phyloP scores from a whole-genome alignment of 345 rosid genomes.

The Salix exigua region DNA sequence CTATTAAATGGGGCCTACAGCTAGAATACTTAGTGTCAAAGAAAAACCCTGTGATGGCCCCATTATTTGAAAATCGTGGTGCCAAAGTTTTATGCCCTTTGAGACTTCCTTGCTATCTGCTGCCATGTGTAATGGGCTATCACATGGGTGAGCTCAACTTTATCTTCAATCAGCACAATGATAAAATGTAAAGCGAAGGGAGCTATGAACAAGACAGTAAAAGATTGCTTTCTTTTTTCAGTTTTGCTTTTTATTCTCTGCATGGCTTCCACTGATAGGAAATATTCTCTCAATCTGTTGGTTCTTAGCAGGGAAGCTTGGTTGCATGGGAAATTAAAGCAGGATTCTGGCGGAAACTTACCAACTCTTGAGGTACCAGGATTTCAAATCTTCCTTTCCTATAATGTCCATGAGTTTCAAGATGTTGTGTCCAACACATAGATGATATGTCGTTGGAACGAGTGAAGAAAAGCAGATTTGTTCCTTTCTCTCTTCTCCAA shows the following conservation, averaged over 20 bases:
- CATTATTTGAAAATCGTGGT: conserved; percentile 43
- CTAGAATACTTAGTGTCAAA: conserved; percentile 41
- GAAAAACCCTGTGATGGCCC: conserved; percentile 38
- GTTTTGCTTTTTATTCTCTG: conserved; percentile 35
- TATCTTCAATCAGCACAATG: conserved; percentile 19
- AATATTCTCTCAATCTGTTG: conserved; percentile 43
- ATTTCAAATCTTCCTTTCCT: conserved; percentile 13
- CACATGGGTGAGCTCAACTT: conserved; percentile 44
- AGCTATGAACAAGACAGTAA: conserved; percentile 37
- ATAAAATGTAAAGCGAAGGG: conserved; percentile 27
- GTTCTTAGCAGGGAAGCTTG: conserved; percentile 80
- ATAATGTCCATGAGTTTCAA: conserved; percentile 10
- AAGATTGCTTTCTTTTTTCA: conserved; percentile 36
- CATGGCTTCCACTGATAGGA: conserved; percentile 51
- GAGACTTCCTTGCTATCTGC: conserved; percentile 29
- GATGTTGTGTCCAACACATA: neutral
- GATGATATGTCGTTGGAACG: conserved; percentile 14
- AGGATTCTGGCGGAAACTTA: conserved; percentile 52
- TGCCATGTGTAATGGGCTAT: conserved; percentile 36
- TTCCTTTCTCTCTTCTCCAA: conserved; percentile 13
- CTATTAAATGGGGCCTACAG: conserved; percentile 34
- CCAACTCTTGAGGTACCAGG: conserved; percentile 69
- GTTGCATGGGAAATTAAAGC: conserved; percentile 69
- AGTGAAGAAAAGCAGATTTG: conserved; percentile 11
- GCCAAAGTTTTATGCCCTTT: conserved; percentile 32